Percentiles rank a stretch among this genome's conserved stretches.
phyloP scores from a whole-genome alignment of 2,329 filamentous ascomycete species.

The Nemania abortiva region DNA sequence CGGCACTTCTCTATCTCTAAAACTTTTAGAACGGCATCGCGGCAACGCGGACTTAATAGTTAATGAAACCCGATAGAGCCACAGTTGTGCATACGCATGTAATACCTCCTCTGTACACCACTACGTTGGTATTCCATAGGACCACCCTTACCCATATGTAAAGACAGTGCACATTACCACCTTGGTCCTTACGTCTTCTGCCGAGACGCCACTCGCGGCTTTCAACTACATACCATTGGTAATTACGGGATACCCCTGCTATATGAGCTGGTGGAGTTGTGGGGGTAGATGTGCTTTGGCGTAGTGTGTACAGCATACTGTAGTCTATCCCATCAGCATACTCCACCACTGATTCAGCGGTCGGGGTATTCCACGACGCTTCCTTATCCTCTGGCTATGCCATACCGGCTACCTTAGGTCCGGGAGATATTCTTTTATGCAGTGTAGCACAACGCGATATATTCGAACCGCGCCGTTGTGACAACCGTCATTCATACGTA shows the following conservation, averaged over 20 bases:
- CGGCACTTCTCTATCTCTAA: not conserved
- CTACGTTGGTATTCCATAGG: not conserved
- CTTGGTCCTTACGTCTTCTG: too few relatives aligned
- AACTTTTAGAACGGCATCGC: not conserved
- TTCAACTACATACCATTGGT: too few relatives aligned
- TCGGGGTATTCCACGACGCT: not conserved
- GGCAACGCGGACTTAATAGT: not conserved
- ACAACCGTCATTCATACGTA: not conserved
- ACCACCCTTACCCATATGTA: not conserved
- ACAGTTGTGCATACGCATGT: not conserved
- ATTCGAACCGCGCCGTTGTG: not conserved
- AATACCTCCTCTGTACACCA: not conserved
- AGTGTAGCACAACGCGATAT: not conserved
- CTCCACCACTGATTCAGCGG: slow-evolving; percentile 9
- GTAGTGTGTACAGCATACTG: not conserved
- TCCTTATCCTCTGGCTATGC: not conserved
- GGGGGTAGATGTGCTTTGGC: not conserved
- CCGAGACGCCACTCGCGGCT: too few relatives aligned
- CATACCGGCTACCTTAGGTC: not conserved
- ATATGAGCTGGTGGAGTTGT: not conserved
- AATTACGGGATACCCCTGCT: not conserved
- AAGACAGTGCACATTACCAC: not conserved
- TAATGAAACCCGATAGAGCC: not conserved
- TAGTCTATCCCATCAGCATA: not conserved
- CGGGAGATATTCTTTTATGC: slow-evolving; percentile 5